Evolutionary conservation across 225 moss, liverwort and hornwort species (phyloP), one percentile per base, ranked within the genome.

Genomic region (Pseudoscleropodium purum): DNA sequence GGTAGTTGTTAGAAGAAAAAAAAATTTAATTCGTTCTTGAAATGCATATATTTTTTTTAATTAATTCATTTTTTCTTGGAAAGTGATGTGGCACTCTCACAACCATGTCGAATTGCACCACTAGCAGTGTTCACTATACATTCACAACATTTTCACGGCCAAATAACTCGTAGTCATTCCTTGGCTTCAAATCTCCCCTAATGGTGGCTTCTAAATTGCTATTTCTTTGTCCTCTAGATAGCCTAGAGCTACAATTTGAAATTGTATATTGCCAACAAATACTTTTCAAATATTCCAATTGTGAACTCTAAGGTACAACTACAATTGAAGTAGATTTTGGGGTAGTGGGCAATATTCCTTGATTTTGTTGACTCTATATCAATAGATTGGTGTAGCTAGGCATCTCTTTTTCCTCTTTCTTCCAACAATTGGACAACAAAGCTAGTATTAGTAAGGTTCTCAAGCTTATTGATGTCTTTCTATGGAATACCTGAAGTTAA

Each of bases 301-400:
- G 37, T 84, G 31, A 95, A 95, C 82, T 94, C 93, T 34, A 75
- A 93, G 64, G 94, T 91, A 45, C 94, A 94, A 41, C 95, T 92
- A 26, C 81, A 90, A n/a, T n/a, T n/a, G n/a, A n/a, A 92, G 96
- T 98, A 27, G 96, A 95, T 86, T 97, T 96, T 91, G 87, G 89
- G 83, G 82, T 94, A 24, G 95, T 97, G 66, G 96, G 89, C 57
- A 85, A 93, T 97, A 74, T 95, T 93, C 61, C 94, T 96, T 84
- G n/a, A n/a, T n/a, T n/a, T n/a, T n/a, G n/a, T 75, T 97, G 24
- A 95, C 94, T 18, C 92, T 95, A 18, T 90, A 94, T 52, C 94
- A 96, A 80, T 85, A 92, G 60, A 63, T 84, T 49, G 86, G 85
- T 12, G 78, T 70, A 74, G 86, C 90, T 54, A 90, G 89, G n/a